phyloP scores from a whole-genome alignment of 768 basidiomycete species.

The Pleurotus ostreatus region DNA sequence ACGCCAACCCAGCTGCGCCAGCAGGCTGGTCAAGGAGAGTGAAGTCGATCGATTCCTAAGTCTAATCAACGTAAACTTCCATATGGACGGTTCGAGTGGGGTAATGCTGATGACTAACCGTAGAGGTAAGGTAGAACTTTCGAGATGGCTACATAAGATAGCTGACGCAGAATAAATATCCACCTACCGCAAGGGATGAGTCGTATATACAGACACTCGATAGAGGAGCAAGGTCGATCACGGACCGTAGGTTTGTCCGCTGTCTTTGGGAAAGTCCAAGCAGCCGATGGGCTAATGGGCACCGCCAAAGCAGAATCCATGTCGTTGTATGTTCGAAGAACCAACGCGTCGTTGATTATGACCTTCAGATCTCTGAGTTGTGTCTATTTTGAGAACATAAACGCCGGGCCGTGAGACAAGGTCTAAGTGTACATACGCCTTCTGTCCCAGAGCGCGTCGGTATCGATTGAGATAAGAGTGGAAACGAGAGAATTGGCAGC shows the following conservation, averaged over 20 bases:
- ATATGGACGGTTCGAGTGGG: background rate
- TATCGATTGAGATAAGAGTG: constrained; percentile 47
- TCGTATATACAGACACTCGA: no score
- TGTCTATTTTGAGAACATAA: constrained; percentile 12
- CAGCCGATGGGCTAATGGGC: constrained; percentile 22
- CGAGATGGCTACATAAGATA: constrained; percentile 54
- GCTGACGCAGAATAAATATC: constrained; percentile 51
- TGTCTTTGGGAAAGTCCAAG: background rate
- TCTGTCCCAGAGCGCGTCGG: constrained; percentile 26
- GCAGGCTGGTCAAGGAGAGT: constrained; percentile 2
- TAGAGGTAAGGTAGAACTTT: constrained; percentile 54
- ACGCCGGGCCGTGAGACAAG: constrained; percentile 7
- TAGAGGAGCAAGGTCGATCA: no score
- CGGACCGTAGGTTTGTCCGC: constrained; percentile 7
- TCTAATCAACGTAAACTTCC: background rate
- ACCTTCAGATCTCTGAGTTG: constrained; percentile 35
- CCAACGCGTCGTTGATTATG: constrained; percentile 61
- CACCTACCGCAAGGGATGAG: constrained; percentile 1
- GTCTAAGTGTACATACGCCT: constrained; percentile 35
- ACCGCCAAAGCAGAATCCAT: constrained; percentile 40
- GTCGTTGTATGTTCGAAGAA: constrained; percentile 46
- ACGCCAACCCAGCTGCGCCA: constrained; percentile 46
- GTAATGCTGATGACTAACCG: constrained; percentile 33
- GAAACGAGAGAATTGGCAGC: constrained; percentile 51
- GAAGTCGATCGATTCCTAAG: constrained; percentile 1